Conservation (phyloP, 805 yeast genomes). For the Schwanniomyces vanrijiae region DNA sequence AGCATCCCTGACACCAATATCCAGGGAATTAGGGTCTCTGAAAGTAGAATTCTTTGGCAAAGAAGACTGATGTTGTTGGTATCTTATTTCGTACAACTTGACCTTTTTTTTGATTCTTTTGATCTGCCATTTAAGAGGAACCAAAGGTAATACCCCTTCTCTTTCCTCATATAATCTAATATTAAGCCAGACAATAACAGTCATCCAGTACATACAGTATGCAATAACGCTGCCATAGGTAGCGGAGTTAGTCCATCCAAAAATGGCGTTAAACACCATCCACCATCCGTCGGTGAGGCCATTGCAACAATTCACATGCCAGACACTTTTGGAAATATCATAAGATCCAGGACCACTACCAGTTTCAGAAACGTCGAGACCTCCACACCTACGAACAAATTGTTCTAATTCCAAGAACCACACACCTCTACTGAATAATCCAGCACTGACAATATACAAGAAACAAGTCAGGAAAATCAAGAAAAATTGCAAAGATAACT, state of each 20-base stretch:
- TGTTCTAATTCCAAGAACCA: constrained; percentile 86
- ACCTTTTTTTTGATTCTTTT: constrained; percentile 48
- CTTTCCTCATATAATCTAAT: constrained; percentile 49
- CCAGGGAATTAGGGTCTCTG: constrained; percentile 1
- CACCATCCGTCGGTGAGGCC: constrained; percentile 90
- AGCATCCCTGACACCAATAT: constrained; percentile 7
- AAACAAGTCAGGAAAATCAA: constrained; percentile 75
- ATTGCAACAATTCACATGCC: constrained; percentile 96
- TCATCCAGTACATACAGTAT: constrained; percentile 70
- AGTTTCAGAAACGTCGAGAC: constrained; percentile 81
- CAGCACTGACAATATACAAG: constrained; percentile 82
- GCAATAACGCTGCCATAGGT: constrained; percentile 83
- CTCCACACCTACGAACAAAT: constrained; percentile 72
- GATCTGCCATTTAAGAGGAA: constrained; percentile 64
- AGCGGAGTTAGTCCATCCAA: constrained; percentile 95
- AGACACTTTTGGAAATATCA: constrained; percentile 72
- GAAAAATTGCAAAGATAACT: constrained; percentile 72
- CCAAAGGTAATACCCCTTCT: constrained; percentile 55
- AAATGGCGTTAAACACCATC: constrained; percentile 85
- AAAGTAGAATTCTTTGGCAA: not conserved
- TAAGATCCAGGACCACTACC: constrained; percentile 95
- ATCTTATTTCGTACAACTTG: constrained; percentile 19
- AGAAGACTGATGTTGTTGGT: constrained; percentile 5
- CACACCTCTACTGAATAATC: constrained; percentile 80
- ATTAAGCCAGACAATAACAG: constrained; percentile 45